Base-by-base conservation (phyloP, 306 rosid species). In the Quercus dentata region DNA sequence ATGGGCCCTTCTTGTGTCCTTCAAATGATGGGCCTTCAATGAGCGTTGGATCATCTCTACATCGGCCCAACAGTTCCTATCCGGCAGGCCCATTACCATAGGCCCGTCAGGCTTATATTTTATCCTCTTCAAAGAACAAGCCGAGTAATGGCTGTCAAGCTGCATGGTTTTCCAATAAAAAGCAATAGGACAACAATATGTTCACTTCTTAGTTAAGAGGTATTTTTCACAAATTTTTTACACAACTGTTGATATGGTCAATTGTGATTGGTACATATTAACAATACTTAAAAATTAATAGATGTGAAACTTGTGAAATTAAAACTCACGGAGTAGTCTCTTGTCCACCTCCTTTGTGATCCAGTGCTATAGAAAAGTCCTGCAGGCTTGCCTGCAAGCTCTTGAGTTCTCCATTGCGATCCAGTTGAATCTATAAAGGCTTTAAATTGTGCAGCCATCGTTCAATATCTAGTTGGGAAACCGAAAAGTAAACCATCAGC, bases 131-230 rank as follows among this genome's bases (percentile, higher is more conserved):
- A n/a, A n/a, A n/a, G n/a, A n/a, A 82, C 97, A 58, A 94, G 94
- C 92, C 92, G 98, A 69, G 98, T 92, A 74, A 94, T 89, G 27
- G 98, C 87, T 28, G 98, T 94, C 84, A 92, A 92, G 68, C 98
- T 94, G 92, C 80, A 51, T 25, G 51, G 61, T 83, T 84, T 85
- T 21, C 23, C 78, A 78, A 61, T 28, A 61, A 73, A 71, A 63
- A 65, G 74, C 10, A 49, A 38, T 12, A 10, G 41, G n/a, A 59
- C 65, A 59, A 21, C 65, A 23, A 21, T 7, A 38, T 1, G 31
- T 20, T 23, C 23, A 59, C 65, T 59, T 59, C 65, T 59, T 59
- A 23, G 13, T 49, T 21, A 67, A 31, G 15, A 49, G 31, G 70
- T 55, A 9, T 15, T 38, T 38, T 38, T 38, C 11, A 7, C 46